Evolutionary conservation across 306 rosid genomes (phyloP), one percentile per base, ranked within the genome.

Genomic region (Cucurbita argyrosperma): DNA sequence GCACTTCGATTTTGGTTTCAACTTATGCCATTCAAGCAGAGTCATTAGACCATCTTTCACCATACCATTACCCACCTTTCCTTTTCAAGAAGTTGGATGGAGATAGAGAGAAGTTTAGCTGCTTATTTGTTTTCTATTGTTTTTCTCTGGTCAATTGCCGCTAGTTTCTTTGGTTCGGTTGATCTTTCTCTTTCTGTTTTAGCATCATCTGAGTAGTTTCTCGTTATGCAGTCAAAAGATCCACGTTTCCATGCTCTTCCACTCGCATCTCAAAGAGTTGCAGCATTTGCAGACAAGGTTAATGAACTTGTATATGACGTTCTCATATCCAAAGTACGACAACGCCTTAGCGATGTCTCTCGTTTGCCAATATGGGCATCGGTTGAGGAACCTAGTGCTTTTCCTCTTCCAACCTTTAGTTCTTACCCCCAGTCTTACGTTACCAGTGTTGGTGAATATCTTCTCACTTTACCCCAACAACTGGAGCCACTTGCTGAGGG

Each of bases 401-500:
- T 85, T 66, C 88, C 69, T 79, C 96, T 95, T 72, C 99, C 97
- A 64, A 89, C 93, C 71, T 95, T 95, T 85, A 95, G 99, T 68
- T 90, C 96, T 46, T 91, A 87, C 78, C 97, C 99, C 76, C 96
- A 95, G 83, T 74, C 96, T 39, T 95, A 91, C 60, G 96, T 95
- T 49, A 91, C 96, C 43, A 87, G 87, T 76, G 88, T 95, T 61
- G 97, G 96, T 70, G 99, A 95, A 84, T 95, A 95, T 80, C 96
- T 95, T 81, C 96, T 95, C 51, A 91, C 99, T 42, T 60, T 95
- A 83, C 99, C 99, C 60, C 99, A 95, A 77, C 99, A 95, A 79
- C 77, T 95, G 86, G 99, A 95, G 84, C 99, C 99, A 10, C 99
- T 95, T 77, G 96, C 96, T 30, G 99, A 95, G 82, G 99, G 97